Base-by-base conservation (phyloP, 78 protist species). In the Mantamonas sphyraenae region DNA sequence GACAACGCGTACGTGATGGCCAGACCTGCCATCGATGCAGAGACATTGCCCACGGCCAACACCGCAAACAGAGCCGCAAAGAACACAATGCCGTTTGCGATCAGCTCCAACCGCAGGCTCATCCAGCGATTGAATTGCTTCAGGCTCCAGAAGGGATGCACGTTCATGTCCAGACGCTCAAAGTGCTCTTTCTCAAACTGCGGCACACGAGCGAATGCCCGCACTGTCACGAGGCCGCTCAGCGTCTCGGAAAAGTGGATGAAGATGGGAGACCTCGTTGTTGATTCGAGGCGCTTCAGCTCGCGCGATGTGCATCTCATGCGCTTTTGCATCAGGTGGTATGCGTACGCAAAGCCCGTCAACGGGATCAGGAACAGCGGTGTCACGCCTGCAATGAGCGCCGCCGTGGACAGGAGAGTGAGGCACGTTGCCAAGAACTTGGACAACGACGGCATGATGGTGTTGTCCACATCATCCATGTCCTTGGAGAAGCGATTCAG, bases 181-280 rank as follows among this genome's bases (percentile, higher is more conserved):
- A 19, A 12, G 16, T 16, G 12, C 53, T 47, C 53, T 12, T 47
- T 16, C 28, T 19, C 16, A 16, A 47, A 47, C 53, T 47, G 12
- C 28, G 12, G 30, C 50, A 20, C 34, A 9, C 34, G 64, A 24
- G 51, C 60, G 61, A 70, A 91, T 1, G 97, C 92, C 40, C 98
- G 83, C 57, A 96, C 85, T 17, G 95, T 88, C 5, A 89, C 30
- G 26, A 89, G 80, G 56, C 99, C 99, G 40, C 68, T 59, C 30
- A 96, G 74, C 14, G 91, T 78, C 34, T 86, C 93, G 5, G 83
- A 31, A 81, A 94, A 93, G 57, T 70, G 64, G 31, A 94, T 40
- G 59, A 68, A 87, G 59, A 91, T 39, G 10, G 98, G 98, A 14
- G 95, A 82, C 34, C n/a, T n/a, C n/a, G n/a, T n/a, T n/a, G n/a